Conservation (phyloP, 2,329 filamentous ascomycete species). For the Neofusicoccum kwambonambiense region DNA sequence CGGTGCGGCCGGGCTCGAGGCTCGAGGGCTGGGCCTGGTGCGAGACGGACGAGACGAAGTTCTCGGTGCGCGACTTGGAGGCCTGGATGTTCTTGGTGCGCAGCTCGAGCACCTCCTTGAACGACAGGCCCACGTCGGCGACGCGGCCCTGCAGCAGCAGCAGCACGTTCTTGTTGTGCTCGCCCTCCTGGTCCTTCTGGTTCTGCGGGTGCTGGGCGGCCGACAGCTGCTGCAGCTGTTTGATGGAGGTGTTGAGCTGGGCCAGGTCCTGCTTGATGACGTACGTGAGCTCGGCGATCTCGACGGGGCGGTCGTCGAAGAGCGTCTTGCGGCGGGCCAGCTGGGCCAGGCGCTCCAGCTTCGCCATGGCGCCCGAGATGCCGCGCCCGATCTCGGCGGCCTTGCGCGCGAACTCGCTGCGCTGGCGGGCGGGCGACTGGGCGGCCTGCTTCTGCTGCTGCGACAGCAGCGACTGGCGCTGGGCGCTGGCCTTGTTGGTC, state of each 20-base stretch:
- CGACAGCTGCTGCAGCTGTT: conserved; percentile 73
- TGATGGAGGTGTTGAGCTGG: conserved; percentile 81
- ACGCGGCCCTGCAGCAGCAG: conserved; percentile 87
- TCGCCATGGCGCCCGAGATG: conserved; percentile 89
- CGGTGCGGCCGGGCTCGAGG: conserved; percentile 67
- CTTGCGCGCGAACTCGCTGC: conserved; percentile 89
- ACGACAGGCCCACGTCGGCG: conserved; percentile 88
- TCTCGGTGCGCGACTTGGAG: conserved; percentile 86
- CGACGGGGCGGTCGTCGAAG: conserved; percentile 93
- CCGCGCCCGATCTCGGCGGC: conserved; percentile 90
- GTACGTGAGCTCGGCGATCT: conserved; percentile 95
- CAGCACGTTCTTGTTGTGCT: conserved; percentile 97
- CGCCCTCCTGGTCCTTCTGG: conserved; percentile 72
- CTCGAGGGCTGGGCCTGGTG: conserved; percentile 49
- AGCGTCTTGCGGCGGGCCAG: conserved; percentile 94
- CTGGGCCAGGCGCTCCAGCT: conserved; percentile 89
- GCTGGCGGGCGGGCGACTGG: conserved; percentile 37
- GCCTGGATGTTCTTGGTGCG: conserved; percentile 98
- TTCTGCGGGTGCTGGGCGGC: conserved; percentile 68
- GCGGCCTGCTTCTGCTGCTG: conserved; percentile 60
- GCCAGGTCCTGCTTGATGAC: conserved; percentile 98
- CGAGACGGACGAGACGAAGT: conserved; percentile 89
- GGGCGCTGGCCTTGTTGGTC: conserved; percentile 71
- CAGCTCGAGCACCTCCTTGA: conserved; percentile 95
- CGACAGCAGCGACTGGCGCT: conserved; percentile 76